A percentile compares a stretch with the other conserved stretches of the same genome.
Conservation (phyloP, 2,329 filamentous ascomycete species). For the Aspergillus vadensis region DNA sequence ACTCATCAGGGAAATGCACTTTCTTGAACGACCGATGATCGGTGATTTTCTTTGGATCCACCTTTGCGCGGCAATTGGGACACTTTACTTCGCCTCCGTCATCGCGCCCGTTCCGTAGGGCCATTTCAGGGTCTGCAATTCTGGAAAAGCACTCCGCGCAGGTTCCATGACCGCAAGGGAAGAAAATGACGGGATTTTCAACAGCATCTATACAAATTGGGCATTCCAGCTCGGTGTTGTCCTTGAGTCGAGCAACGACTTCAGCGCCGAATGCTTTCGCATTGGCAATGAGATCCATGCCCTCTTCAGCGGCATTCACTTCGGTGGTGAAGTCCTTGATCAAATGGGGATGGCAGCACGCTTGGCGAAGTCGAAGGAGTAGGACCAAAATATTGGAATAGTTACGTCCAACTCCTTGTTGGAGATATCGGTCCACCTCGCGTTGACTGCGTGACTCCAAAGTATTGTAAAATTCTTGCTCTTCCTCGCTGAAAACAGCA, state of each 20-base stretch:
- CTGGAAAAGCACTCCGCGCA: slow-evolving; percentile 76
- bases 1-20: slow-evolving; percentile 64
- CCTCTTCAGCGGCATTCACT: slow-evolving; percentile 48
- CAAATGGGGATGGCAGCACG: slow-evolving; percentile 75
- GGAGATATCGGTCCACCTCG: slow-evolving; percentile 75
- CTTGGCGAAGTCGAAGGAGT: slow-evolving; percentile 76
- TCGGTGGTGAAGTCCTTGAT: slow-evolving; percentile 66
- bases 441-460: slow-evolving; percentile 68
- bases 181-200: slow-evolving; percentile 73
- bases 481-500: slow-evolving; percentile 67
- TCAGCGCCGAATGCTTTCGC: slow-evolving; percentile 61
- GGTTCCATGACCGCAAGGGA: slow-evolving; percentile 80
- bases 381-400: slow-evolving; percentile 82
- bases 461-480: slow-evolving; percentile 64
- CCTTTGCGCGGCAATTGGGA: slow-evolving; percentile 70
- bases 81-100: slow-evolving; percentile 61
- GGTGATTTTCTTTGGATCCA: slow-evolving; percentile 70
- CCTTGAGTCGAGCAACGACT: slow-evolving; percentile 68
- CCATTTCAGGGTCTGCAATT: slow-evolving; percentile 63
- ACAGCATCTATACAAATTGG: slow-evolving; percentile 79
- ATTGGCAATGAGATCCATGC: slow-evolving; percentile 61
- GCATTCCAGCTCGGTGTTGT: slow-evolving; percentile 69
- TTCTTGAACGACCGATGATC: slow-evolving; percentile 73
- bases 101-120: slow-evolving; percentile 63
- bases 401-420: slow-evolving; percentile 65